phyloP scores from a whole-genome alignment of 768 basidiomycete genomes.

The Amanita rubescens region DNA sequence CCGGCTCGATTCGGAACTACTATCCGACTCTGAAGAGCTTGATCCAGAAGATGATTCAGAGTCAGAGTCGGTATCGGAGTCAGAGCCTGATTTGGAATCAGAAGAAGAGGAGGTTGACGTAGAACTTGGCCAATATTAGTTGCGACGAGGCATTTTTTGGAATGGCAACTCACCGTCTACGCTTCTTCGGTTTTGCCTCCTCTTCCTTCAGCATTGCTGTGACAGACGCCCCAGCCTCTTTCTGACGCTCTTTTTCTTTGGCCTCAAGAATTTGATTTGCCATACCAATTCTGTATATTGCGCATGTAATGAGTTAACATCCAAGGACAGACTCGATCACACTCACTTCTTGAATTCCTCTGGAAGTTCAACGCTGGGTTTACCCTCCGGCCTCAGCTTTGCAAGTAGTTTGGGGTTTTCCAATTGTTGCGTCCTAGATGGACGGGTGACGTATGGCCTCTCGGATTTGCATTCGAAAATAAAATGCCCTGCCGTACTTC shows the following conservation, averaged over 20 bases:
- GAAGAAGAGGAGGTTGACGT: conserved; percentile 26
- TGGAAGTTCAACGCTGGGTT: conserved; percentile 77
- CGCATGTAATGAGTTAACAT: neutral
- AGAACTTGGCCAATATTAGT: conserved; percentile 3
- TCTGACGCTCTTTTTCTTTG: conserved; percentile 70
- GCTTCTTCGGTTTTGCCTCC: conserved; percentile 33
- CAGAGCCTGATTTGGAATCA: conserved; percentile 33
- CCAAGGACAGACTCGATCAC: neutral
- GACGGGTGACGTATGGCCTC: conserved; percentile 82
- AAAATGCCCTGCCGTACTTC: conserved; percentile 61
- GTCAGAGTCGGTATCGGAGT: conserved; percentile 27
- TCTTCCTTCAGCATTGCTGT: conserved; percentile 24
- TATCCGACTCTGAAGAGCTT: neutral
- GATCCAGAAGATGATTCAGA: conserved; percentile 16
- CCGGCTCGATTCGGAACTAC: conserved; percentile 2
- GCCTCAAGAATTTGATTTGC: conserved; percentile 79
- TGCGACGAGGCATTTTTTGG: neutral
- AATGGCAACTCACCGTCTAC: conserved; percentile 21
- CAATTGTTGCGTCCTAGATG: conserved; percentile 80
- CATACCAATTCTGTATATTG: conserved; percentile 45
- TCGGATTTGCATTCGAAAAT: conserved; percentile 84
- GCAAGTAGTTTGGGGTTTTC: conserved; percentile 66
- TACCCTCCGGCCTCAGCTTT: conserved; percentile 62
- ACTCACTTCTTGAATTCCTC: conserved; percentile 83
- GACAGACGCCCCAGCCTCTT: conserved; percentile 27